phyloP scores from a whole-genome alignment of 2,329 filamentous ascomycete species.

The Xylaria sp. region DNA sequence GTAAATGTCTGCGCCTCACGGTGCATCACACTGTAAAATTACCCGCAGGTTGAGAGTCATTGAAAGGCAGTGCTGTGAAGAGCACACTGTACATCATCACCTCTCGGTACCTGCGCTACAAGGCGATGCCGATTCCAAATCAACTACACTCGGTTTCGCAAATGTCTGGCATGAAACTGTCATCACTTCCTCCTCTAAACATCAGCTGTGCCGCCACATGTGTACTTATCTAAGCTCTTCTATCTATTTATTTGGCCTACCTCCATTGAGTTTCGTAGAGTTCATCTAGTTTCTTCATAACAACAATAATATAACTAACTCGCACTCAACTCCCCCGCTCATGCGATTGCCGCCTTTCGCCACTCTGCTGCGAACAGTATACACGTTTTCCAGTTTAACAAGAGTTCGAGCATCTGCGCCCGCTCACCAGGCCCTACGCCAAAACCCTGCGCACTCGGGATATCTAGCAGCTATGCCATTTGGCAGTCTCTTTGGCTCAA shows the following conservation, averaged over 20 bases:
- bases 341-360: slow-evolving; percentile 60
- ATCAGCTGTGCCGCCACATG: slow-evolving; percentile 9
- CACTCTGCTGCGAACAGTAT: slow-evolving; percentile 52
- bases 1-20: not conserved
- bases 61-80: not conserved
- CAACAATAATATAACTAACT: not conserved
- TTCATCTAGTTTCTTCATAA: not conserved
- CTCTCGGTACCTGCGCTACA: not conserved
- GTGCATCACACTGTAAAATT: slow-evolving; percentile 1
- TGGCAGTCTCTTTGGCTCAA: slow-evolving; percentile 72
- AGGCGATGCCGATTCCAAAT: slow-evolving; percentile 25
- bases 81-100: not conserved
- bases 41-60: not conserved
- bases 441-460: slow-evolving; percentile 39
- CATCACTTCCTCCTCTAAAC: slow-evolving; percentile 16
- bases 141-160: slow-evolving; percentile 1
- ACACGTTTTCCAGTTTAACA: slow-evolving; percentile 53
- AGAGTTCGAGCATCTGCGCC: slow-evolving; percentile 42
- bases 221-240: slow-evolving; percentile 13
- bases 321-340: slow-evolving; percentile 19
- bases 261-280: not conserved
- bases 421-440: slow-evolving; percentile 25
- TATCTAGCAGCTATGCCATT: slow-evolving; percentile 84
- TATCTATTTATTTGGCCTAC: not conserved
- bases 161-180: slow-evolving; percentile 21